Evolutionary conservation across 306 rosid species (phyloP), one percentile per base, ranked within the genome.

Genomic region (Begonia masoniana): DNA sequence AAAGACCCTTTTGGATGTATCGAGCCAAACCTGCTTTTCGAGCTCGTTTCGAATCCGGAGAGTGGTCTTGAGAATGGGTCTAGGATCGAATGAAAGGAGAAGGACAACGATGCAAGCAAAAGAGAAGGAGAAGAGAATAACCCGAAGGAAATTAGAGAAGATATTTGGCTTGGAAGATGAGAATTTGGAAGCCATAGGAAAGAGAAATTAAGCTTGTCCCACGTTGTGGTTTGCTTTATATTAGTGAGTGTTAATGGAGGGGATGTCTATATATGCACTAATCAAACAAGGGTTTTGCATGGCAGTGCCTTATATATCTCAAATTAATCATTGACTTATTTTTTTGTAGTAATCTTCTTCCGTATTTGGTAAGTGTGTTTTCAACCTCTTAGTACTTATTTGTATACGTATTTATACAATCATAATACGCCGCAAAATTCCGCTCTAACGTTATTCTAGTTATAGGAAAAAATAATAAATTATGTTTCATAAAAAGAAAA

Each of bases 11-110:
- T 61, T 67, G 51, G 82, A 59, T 61, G 62, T 15, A 11, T 67
- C 58, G 57, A 75, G 66, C 82, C 79, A 68, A n/a, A 46, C 17
- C 7, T 71, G 52, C 43, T 16, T 41, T 46, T 62, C 23, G 43
- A 26, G 41, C 1, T 56, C 48, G 13, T 7, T 57, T 15, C 12
- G 46, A 49, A 14, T 12, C 6, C 10, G 47, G 12, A 43, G 47
- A 43, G 47, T 43, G 47, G 47, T 43, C 12, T 43, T 1, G n/a
- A 2, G 9, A 4, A n/a, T n/a, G 56, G 14, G 14, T 43, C 47
- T 43, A 12, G 41, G 51, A 62, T 47, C 49, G 39, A 16, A 14
- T 47, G 4, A 47, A 51, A 67, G 23, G 11, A 64, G 8, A 8
- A 55, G 23, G 2, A 63, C 47, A 54, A 68, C 13, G 3, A 66